phyloP scores from a whole-genome alignment of 2,329 filamentous ascomycete species.

The Aspergillus sp. region DNA sequence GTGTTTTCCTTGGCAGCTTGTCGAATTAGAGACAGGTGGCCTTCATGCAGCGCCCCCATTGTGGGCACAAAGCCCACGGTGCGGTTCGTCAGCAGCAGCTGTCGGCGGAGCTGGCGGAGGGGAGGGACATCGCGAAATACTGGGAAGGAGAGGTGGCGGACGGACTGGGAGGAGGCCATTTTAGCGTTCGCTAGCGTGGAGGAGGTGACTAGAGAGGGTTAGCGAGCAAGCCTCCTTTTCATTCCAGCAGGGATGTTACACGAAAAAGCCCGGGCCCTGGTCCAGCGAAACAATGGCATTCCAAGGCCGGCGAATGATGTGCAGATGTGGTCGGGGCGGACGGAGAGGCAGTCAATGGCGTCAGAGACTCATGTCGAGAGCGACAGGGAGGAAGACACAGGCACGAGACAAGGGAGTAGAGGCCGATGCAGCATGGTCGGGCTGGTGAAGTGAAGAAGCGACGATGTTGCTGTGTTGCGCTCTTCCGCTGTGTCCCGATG shows the following conservation, averaged over 20 bases:
- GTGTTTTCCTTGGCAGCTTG: constrained; percentile 75
- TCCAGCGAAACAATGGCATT: constrained; percentile 21
- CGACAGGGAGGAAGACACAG: not conserved
- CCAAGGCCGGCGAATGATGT: not conserved
- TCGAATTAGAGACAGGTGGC: constrained; percentile 78
- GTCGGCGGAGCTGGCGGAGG: constrained; percentile 60
- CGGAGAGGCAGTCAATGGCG: not conserved
- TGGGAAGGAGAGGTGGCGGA: constrained; percentile 22
- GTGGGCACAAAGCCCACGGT: constrained; percentile 86
- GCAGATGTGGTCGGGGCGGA: not conserved
- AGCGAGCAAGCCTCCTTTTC: constrained; percentile 5
- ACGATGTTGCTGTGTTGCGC: not conserved
- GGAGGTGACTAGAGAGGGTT: constrained; percentile 13
- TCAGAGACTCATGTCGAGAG: not conserved
- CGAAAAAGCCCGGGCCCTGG: constrained; percentile 17
- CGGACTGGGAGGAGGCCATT: constrained; percentile 11
- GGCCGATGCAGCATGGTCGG: not conserved
- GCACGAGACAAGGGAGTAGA: not conserved
- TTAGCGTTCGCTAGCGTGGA: constrained; percentile 14
- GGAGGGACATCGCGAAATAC: constrained; percentile 67
- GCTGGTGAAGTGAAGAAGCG: constrained; percentile 1
- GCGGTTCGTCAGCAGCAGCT: constrained; percentile 56
- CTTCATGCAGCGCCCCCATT: constrained; percentile 93
- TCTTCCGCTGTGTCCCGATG: too few relatives aligned
- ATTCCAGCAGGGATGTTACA: constrained; percentile 9